phyloP scores from a whole-genome alignment of 306 rosid species.

The Mimosa bimucronata region DNA sequence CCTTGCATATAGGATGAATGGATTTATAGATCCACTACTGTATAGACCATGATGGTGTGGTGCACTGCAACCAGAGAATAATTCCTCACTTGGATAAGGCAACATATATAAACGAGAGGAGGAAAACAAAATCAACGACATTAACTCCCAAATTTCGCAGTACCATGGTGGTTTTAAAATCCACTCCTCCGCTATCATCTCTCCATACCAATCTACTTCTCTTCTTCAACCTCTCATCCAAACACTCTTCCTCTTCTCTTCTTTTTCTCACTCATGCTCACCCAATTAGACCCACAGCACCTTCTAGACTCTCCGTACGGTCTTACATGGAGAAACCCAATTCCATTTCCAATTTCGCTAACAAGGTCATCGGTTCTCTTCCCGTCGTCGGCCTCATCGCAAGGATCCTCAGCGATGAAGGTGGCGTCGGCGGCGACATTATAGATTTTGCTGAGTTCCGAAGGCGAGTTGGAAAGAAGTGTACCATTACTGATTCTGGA shows the following conservation, averaged over 20 bases:
- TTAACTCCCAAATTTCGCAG: constrained; percentile 29
- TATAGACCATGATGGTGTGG: no score
- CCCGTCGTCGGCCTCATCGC: constrained; percentile 86
- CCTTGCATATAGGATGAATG: no score
- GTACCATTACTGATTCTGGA: constrained; percentile 62
- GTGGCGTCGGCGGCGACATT: constrained; percentile 82
- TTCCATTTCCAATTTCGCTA: constrained; percentile 65
- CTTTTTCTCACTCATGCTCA: constrained; percentile 50
- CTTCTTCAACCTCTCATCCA: constrained; percentile 35
- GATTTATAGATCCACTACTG: no score
- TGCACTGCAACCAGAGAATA: not conserved
- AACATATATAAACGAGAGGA: constrained; percentile 66
- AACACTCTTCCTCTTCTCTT: constrained; percentile 50
- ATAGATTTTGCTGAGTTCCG: constrained; percentile 90
- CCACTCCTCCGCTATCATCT: constrained; percentile 50
- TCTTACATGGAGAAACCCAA: constrained; percentile 81
- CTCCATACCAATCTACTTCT: constrained; percentile 38
- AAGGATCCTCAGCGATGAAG: constrained; percentile 80
- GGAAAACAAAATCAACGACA: constrained; percentile 16
- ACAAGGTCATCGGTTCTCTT: constrained; percentile 80
- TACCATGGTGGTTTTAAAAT: constrained; percentile 55
- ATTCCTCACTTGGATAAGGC: constrained; percentile 45
- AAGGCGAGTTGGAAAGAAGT: constrained; percentile 82
- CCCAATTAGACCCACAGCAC: constrained; percentile 33
- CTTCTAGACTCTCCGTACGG: constrained; percentile 48